phyloP scores from a whole-genome alignment of 768 basidiomycete species.

The Phlebiopsis gigantea region DNA sequence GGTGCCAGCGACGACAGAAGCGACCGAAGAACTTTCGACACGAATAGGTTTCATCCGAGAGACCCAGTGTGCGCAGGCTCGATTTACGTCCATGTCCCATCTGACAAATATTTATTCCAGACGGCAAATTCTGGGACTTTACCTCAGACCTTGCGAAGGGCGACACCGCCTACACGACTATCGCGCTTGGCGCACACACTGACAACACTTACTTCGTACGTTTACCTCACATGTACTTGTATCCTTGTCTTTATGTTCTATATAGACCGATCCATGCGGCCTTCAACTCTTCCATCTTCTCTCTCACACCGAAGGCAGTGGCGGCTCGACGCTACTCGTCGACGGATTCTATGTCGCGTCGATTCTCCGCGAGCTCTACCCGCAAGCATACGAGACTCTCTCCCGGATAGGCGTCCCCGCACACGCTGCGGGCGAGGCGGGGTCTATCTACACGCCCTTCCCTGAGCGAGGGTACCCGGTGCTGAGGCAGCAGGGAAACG shows the following conservation, averaged over 20 bases:
- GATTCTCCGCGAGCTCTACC: conserved; percentile 66
- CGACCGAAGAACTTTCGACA: conserved; percentile 71
- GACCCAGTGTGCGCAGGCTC: conserved; percentile 53
- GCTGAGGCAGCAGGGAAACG: conserved; percentile 64
- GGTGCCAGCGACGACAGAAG: conserved; percentile 75
- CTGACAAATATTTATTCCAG: conserved; percentile 31
- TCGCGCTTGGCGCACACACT: conserved; percentile 83
- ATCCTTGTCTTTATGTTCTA: not conserved
- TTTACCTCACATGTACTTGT: conserved; percentile 3
- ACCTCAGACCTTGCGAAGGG: conserved; percentile 87
- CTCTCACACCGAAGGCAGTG: conserved; percentile 72
- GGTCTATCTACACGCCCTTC: conserved; percentile 46
- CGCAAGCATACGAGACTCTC: conserved; percentile 64
- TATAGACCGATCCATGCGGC: conserved; percentile 96
- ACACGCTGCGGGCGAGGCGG: conserved; percentile 82
- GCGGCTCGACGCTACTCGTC: conserved; percentile 88
- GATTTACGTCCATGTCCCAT: not conserved
- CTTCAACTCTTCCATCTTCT: conserved; percentile 94
- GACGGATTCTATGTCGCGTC: conserved; percentile 93
- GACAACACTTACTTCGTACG: conserved; percentile 72
- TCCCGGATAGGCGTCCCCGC: conserved; percentile 66
- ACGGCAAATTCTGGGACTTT: conserved; percentile 97
- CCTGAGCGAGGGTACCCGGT: conserved; percentile 65
- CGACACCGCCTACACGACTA: conserved; percentile 90
- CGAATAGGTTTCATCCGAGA: conserved; percentile 87